Conservation (phyloP, 176 grass and related monocot genomes). For the Carex scoparia region DNA sequence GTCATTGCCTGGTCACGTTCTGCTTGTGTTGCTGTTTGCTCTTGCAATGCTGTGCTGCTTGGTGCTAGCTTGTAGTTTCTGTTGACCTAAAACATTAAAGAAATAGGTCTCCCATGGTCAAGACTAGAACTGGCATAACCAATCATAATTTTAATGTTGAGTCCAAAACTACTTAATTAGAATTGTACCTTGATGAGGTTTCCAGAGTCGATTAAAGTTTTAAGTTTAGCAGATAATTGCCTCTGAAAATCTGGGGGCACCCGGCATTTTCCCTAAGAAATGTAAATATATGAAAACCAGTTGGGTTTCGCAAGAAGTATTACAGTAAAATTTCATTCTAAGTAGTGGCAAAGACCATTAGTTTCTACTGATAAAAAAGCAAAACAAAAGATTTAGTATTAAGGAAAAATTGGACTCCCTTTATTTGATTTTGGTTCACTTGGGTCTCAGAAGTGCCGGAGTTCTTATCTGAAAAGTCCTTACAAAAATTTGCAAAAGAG, state of each 20-base stretch:
- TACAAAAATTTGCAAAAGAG: neutral
- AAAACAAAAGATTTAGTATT: neutral
- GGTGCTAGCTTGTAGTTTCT: constrained; percentile 73
- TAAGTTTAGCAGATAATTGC: constrained; percentile 64
- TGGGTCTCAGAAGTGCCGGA: neutral
- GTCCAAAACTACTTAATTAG: neutral
- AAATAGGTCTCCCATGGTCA: neutral
- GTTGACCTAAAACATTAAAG: constrained; percentile 44
- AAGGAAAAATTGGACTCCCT: neutral
- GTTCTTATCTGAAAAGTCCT: neutral
- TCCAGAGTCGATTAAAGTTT: constrained; percentile 46
- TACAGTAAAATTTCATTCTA: constrained; percentile 7
- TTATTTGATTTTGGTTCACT: neutral
- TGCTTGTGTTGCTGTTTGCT: constrained; percentile 50
- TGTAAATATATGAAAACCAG: constrained; percentile 16
- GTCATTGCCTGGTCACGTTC: constrained; percentile 45
- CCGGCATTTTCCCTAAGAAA: constrained; percentile 57
- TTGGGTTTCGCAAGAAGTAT: constrained; percentile 12
- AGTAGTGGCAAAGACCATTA: neutral
- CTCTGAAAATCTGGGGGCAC: constrained; percentile 68
- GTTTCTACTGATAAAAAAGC: neutral
- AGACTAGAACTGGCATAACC: neutral
- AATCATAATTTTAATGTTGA: neutral
- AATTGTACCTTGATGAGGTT: constrained; percentile 68
- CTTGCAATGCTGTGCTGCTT: constrained; percentile 27